Evolutionary conservation across 2,329 filamentous ascomycete genomes (phyloP).

Genomic region (Monosporascus ibericus): DNA sequence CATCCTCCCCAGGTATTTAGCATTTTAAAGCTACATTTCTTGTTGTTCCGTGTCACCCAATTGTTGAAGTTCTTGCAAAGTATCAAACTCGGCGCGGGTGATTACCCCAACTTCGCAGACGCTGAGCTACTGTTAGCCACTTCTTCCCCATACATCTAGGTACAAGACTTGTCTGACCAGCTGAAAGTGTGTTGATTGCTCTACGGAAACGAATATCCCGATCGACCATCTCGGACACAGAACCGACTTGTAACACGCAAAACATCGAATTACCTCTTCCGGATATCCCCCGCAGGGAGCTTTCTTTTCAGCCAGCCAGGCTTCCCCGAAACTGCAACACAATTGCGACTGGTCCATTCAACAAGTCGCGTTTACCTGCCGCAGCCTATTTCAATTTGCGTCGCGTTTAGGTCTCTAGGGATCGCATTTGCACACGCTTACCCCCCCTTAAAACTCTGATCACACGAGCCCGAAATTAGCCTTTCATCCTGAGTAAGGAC

Average conservation of each 20-base stretch:
- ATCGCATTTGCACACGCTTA: not conserved
- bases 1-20: no score
- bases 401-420: not conserved
- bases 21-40: no score
- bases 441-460: not conserved
- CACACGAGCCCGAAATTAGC: not conserved
- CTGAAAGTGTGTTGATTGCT: not conserved
- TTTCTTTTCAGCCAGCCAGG: slow-evolving; percentile 4
- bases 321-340: slow-evolving; percentile 6
- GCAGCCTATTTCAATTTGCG: not conserved
- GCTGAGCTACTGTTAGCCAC: no score
- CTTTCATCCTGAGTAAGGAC: not conserved
- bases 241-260: not conserved
- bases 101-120: no score
- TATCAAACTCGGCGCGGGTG: no score
- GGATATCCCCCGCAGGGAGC: slow-evolving; percentile 12
- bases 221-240: not conserved
- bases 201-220: not conserved
- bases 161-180: not conserved
- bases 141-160: no score
- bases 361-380: not conserved
- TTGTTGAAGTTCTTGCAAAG: no score
- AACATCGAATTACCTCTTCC: slow-evolving; percentile 11
- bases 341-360: slow-evolving; percentile 1
- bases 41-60: no score